phyloP scores from a whole-genome alignment of 164 flowering plant species.

The Warburgia ugandensis region DNA sequence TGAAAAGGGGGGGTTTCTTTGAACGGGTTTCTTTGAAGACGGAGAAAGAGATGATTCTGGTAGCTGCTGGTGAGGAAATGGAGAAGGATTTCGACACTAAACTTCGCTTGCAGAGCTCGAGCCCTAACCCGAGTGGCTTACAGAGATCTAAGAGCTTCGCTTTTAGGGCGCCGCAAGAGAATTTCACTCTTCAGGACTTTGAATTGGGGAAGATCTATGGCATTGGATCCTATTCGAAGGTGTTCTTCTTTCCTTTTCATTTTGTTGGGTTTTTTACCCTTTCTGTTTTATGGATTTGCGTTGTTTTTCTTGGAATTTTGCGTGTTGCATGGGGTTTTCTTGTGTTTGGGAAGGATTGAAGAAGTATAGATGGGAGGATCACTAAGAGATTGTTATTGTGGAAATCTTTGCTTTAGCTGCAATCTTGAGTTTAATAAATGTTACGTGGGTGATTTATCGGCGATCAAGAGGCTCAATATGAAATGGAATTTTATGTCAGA shows the following conservation, averaged over 20 bases:
- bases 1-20: too few species aligned
- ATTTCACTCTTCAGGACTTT: slow-evolving; percentile 67
- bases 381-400: too few species aligned
- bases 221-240: slow-evolving; percentile 95
- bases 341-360: too few species aligned
- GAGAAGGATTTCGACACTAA: slow-evolving; percentile 77
- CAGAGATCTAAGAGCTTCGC: slow-evolving; percentile 63
- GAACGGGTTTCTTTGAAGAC: too few species aligned
- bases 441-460: too few species aligned
- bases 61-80: slow-evolving; percentile 31
- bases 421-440: too few species aligned
- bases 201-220: slow-evolving; percentile 95
- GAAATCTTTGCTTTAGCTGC: too few species aligned
- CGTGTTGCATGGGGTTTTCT: too few species aligned
- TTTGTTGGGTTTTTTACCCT: neutral
- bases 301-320: neutral
- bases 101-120: slow-evolving; percentile 41
- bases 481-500: too few species aligned
- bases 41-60: too few species aligned
- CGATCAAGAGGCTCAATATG: too few species aligned
- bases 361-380: too few species aligned
- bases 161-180: slow-evolving; percentile 84
- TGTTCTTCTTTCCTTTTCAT: slow-evolving; percentile 6
- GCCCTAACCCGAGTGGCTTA: slow-evolving; percentile 10
- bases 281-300: neutral